Conservation (phyloP, 2,329 filamentous ascomycete genomes). For the Rhynchosporium secalis region DNA sequence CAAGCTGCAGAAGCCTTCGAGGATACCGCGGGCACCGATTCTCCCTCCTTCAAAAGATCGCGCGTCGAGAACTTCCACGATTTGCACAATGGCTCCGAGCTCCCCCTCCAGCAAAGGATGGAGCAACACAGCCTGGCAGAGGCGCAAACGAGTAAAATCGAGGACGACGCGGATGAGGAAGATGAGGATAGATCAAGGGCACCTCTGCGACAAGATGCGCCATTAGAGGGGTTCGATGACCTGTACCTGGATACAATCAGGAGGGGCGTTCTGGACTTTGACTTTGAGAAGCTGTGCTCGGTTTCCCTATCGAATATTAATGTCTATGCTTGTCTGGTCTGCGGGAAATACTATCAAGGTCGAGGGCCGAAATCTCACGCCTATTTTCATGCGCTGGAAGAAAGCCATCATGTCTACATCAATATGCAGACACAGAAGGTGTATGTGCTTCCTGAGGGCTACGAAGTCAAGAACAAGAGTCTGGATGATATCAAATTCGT, state of each 20-base stretch:
- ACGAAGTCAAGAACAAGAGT: slow-evolving; percentile 92
- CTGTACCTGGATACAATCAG: slow-evolving; percentile 98
- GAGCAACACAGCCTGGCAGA: slow-evolving; percentile 24
- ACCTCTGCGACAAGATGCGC: slow-evolving; percentile 69
- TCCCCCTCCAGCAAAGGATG: slow-evolving; percentile 34
- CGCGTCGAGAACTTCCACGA: slow-evolving; percentile 44
- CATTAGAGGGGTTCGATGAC: slow-evolving; percentile 86
- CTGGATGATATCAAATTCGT: slow-evolving; percentile 98
- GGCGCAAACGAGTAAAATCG: slow-evolving; percentile 14
- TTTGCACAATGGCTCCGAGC: slow-evolving; percentile 34
- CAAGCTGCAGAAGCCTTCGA: slow-evolving; percentile 61
- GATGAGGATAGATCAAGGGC: slow-evolving; percentile 41
- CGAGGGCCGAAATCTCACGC: slow-evolving; percentile 91
- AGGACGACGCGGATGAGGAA: slow-evolving; percentile 37
- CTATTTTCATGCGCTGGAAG: slow-evolving; percentile 95
- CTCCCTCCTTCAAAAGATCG: slow-evolving; percentile 60
- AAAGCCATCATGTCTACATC: slow-evolving; percentile 96
- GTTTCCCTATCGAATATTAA: slow-evolving; percentile 97
- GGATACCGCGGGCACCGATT: slow-evolving; percentile 53
- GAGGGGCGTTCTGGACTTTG: slow-evolving; percentile 89
- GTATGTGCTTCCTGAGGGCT: slow-evolving; percentile 91
- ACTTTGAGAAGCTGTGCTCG: slow-evolving; percentile 98
- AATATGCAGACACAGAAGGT: slow-evolving; percentile 94
- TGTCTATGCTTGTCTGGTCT: slow-evolving; percentile 95
- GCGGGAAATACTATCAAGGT: slow-evolving; percentile 96